Conservation (phyloP, 1,284 basidiomycete genomes). For the Ganoderma leucocontextum region DNA sequence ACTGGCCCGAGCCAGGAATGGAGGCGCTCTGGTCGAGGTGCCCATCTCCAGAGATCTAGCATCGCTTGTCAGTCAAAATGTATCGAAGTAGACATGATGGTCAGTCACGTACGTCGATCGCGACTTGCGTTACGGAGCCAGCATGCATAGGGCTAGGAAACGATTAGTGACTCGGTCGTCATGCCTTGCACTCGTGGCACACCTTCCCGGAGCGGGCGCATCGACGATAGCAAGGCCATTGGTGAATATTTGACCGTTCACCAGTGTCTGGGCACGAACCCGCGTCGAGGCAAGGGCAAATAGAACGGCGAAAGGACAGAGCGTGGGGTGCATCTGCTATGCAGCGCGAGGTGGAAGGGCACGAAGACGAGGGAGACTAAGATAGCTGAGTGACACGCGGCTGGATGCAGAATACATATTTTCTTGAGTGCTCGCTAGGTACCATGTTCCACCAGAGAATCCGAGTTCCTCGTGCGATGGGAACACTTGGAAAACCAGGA, state of each 20-base stretch:
- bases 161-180: too few species aligned
- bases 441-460: neutral
- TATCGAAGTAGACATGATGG: neutral
- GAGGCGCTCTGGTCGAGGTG: slow-evolving; percentile 48
- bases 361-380: neutral
- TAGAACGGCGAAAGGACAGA: slow-evolving; percentile 33
- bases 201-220: slow-evolving; percentile 54
- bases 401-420: slow-evolving; percentile 8
- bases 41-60: slow-evolving; percentile 58
- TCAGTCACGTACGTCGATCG: slow-evolving; percentile 50
- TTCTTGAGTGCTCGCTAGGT: neutral
- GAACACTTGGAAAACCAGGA: slow-evolving; percentile 21
- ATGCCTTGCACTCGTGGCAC: slow-evolving; percentile 23
- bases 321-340: slow-evolving; percentile 32
- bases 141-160: slow-evolving; percentile 41
- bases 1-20: slow-evolving; percentile 47
- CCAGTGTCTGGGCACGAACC: slow-evolving; percentile 40
- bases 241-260: slow-evolving; percentile 56
- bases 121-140: slow-evolving; percentile 50
- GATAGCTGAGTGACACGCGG: neutral
- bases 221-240: slow-evolving; percentile 59
- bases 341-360: slow-evolving; percentile 4
- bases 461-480: slow-evolving; percentile 15
- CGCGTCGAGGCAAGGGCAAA: slow-evolving; percentile 16
- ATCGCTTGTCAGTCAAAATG: neutral